Evolutionary conservation across 352 stramenopile species (phyloP), one percentile per base, ranked within the genome.

Genomic region (Pythium sukuiense): DNA sequence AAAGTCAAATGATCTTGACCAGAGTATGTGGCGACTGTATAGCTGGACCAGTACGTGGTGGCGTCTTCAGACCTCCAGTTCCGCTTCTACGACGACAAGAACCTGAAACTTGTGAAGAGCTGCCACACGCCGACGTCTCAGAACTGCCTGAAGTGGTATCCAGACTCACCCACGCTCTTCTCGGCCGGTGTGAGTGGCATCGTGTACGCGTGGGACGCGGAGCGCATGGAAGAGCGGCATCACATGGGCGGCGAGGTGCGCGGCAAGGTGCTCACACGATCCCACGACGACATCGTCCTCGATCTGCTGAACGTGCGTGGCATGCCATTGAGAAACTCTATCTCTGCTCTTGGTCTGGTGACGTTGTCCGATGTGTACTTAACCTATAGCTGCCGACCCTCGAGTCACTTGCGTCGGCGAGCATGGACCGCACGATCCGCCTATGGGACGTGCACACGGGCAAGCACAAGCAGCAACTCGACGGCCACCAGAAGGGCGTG

Each of bases 371-470:
- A 16, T 43, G 7, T 14, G 6, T 43, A 12, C 35, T 43, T 43
- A 12, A 43, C 2, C 18, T 59, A 13, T 59, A 93, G 73, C 68
- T 96, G 4, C 79, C 81, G 45, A 87, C 83, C 12, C 74, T 96
- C 26, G 88, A 96, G 56, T 88, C 85, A 27, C 67, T 97, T 12
- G 88, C 87, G 29, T 95, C 82, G 2, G 88, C 83, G 18, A 95
- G 85, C 62, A 96, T 97, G 87, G 89, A 96, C 69, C 82, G 81
- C 45, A 96, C 81, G 20, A 94, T 97, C 52, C 84, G 85, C 0
- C 72, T 97, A n/a, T 96, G 88, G 89, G 89, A 97, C 59, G 76
- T 95, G 6, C 76, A 92, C 60, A 95, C 87, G 24, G 88, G 86
- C 27, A 89, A 88, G 32, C 82, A 93, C 73, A 90, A 91, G 59